Evolutionary conservation across 805 yeast genomes (phyloP).

Genomic region (Kregervanrija fluxuum): DNA sequence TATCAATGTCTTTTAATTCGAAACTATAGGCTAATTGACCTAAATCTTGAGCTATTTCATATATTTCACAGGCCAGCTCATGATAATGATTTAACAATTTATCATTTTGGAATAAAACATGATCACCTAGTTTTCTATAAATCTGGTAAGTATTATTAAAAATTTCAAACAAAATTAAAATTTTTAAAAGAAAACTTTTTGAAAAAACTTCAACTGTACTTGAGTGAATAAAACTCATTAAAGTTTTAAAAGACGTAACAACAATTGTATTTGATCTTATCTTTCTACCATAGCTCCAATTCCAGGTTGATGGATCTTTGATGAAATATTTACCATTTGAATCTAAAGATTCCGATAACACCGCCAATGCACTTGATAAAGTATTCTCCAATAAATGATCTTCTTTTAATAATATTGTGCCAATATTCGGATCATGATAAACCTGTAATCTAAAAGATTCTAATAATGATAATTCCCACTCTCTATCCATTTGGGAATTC

Average conservation of each 20-base stretch:
- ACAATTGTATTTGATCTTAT: conserved; percentile 5
- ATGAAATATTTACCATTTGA: conserved; percentile 9
- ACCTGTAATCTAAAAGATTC: conserved; percentile 26
- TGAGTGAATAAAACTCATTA: conserved; percentile 20
- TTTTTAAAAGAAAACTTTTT: conserved; percentile 26
- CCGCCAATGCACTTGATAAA: conserved; percentile 27
- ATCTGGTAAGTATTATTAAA: conserved; percentile 56
- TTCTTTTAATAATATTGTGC: conserved; percentile 33
- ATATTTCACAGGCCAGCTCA: conserved; percentile 25
- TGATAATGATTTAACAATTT: conserved; percentile 43
- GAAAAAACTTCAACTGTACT: conserved; percentile 17
- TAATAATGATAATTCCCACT: conserved; percentile 33
- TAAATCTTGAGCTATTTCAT: conserved; percentile 17
- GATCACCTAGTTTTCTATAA: conserved; percentile 57
- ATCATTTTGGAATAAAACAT: conserved; percentile 49
- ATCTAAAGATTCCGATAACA: conserved; percentile 3
- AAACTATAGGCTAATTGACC: conserved; percentile 21
- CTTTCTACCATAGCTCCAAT: conserved; percentile 4
- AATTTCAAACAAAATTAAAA: conserved; percentile 40
- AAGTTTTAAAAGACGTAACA: conserved; percentile 15
- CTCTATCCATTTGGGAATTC: conserved; percentile 41
- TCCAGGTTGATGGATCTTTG: conserved; percentile 8
- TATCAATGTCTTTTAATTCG: conserved; percentile 10
- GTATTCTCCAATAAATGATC: conserved; percentile 34
- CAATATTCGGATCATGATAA: conserved; percentile 26